These are phyloP conservation scores for Tolypocladium album DNA, from an alignment of 2,329 filamentous ascomycete genomes.

Conservation along the genomic window DNA sequence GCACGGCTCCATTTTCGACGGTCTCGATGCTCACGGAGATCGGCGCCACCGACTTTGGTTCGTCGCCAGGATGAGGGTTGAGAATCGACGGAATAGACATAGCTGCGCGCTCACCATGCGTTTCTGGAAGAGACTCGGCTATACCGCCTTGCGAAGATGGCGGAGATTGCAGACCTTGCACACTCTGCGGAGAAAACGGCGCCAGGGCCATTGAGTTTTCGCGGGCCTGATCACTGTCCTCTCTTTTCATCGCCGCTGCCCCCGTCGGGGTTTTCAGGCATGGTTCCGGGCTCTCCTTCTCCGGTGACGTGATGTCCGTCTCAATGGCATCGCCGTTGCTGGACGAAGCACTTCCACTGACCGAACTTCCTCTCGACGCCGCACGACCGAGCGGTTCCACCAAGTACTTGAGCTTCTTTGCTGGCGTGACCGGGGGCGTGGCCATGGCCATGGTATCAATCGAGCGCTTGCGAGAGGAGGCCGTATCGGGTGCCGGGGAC, in stretches of 20 bases:
- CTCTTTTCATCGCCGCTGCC: conserved; percentile 1
- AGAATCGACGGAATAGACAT: conserved; percentile 23
- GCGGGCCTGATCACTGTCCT: conserved; percentile 4
- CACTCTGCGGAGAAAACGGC: conserved; percentile 21
- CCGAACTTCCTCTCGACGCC: conserved; percentile 28
- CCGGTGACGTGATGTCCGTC: conserved; percentile 39
- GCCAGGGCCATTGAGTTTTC: conserved; percentile 4
- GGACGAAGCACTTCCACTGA: conserved; percentile 14
- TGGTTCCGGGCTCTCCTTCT: conserved; percentile 33
- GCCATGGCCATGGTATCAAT: conserved; percentile 34
- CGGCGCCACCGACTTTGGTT: conserved; percentile 3
- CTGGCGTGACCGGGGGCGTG: conserved; percentile 44
- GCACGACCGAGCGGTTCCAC: conserved; percentile 15
- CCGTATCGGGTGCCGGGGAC: conserved; percentile 15
- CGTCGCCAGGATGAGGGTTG: conserved; percentile 13
- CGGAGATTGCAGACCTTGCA: conserved; percentile 14
- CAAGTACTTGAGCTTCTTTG: conserved; percentile 34
- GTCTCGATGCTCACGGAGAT: conserved; percentile 17
- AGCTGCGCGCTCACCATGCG: conserved; percentile 7
- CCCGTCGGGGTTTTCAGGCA: conserved; percentile 17
- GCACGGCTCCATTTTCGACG: conserved; percentile 4
- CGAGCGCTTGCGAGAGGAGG: conserved; percentile 26
- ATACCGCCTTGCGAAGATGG: conserved; percentile 5
- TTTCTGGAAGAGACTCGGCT: background rate
- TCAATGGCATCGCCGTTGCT: conserved; percentile 18